A percentile compares a stretch with the other conserved stretches of the same genome.
Conservation (phyloP, 2,329 filamentous ascomycete genomes). For the Sclerotiophoma versabilis region DNA sequence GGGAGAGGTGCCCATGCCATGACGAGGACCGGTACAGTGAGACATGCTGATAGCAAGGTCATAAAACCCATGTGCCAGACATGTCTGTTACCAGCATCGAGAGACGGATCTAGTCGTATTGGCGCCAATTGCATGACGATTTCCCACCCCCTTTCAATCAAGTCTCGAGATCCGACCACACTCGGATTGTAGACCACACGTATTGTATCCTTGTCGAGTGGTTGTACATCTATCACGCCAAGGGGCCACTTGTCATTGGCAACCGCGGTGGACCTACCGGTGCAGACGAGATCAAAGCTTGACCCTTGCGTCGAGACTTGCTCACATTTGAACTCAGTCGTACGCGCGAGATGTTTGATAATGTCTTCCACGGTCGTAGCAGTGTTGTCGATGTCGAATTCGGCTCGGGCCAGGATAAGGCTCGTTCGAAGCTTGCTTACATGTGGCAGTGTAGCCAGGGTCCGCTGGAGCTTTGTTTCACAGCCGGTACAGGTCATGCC, state of each 20-base stretch:
- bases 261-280: slow-evolving; percentile 10
- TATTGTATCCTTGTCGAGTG: slow-evolving; percentile 32
- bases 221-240: slow-evolving; percentile 28
- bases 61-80: slow-evolving; percentile 59
- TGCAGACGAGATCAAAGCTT: slow-evolving; percentile 30
- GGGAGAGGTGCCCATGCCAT: slow-evolving; percentile 72
- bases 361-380: slow-evolving; percentile 45
- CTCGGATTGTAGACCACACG: slow-evolving; percentile 58
- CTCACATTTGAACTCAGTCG: slow-evolving; percentile 69
- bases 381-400: slow-evolving; percentile 65
- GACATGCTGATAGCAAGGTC: slow-evolving; percentile 43
- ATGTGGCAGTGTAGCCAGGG: slow-evolving; percentile 57
- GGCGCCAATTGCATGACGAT: slow-evolving; percentile 54
- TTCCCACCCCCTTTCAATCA: slow-evolving; percentile 49
- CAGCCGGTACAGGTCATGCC: slow-evolving; percentile 80
- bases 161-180: slow-evolving; percentile 57
- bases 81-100: slow-evolving; percentile 62
- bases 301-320: slow-evolving; percentile 33
- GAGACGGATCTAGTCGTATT: slow-evolving; percentile 52
- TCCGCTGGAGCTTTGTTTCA: slow-evolving; percentile 67
- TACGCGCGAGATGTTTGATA: slow-evolving; percentile 61
- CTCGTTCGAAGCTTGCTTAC: slow-evolving; percentile 68
- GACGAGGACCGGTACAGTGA: slow-evolving; percentile 61
- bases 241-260: slow-evolving; percentile 31
- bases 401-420: slow-evolving; percentile 69